Percentiles rank a stretch among this genome's conserved stretches.
These are phyloP conservation scores for Saprolegnia parasitica DNA, from an alignment of 352 stramenopile species.

Conservation along the genomic window DNA sequence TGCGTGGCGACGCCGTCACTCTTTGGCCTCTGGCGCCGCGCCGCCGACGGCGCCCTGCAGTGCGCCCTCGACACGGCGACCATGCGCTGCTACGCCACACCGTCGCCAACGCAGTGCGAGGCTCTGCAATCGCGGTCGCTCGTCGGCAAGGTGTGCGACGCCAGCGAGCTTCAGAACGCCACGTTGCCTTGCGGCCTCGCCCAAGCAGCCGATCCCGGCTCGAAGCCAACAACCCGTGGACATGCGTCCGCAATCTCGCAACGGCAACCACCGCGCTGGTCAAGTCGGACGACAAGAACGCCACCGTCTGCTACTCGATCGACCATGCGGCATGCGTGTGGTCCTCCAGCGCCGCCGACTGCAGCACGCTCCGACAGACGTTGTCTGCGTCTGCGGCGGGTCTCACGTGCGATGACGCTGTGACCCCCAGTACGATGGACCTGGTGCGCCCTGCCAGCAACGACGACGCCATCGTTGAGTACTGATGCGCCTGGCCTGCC, in stretches of 20 bases:
- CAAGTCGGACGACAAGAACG: background rate
- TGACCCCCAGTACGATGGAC: background rate
- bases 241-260: background rate
- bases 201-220: background rate
- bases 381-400: background rate
- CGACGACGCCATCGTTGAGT: background rate
- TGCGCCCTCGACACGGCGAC: background rate
- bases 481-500: background rate
- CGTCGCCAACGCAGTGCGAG: background rate
- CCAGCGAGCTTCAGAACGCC: background rate
- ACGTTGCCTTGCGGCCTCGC: background rate
- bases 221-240: background rate
- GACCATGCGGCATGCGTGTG: background rate
- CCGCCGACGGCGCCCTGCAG: background rate
- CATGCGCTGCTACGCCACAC: background rate
- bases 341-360: background rate
- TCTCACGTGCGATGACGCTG: background rate
- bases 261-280: background rate
- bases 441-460: background rate
- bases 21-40: background rate
- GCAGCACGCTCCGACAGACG: background rate
- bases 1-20: background rate
- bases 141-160: background rate
- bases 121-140: background rate
- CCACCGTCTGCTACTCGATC: background rate